A percentile compares a stretch with the other conserved stretches of the same genome.
These are phyloP conservation scores for Ajuga reptans DNA, from an alignment of 305 asterid genomes.

Conservation along the genomic window DNA sequence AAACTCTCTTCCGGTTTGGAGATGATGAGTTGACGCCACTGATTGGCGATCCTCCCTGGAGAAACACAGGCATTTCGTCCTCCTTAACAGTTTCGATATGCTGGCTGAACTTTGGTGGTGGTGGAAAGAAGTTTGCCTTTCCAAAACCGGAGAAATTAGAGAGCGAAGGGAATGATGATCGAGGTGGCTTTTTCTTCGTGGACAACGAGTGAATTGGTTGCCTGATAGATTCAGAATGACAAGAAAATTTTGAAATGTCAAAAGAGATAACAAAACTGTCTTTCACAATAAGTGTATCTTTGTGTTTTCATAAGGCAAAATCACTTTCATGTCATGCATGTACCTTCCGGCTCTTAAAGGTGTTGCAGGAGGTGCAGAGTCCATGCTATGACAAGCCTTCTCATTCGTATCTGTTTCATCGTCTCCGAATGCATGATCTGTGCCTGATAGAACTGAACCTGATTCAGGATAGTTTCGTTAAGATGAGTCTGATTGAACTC, in stretches of 20 bases:
- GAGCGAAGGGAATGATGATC: slow-evolving; percentile 27
- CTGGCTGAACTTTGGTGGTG: slow-evolving; percentile 37
- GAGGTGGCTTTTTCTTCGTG: slow-evolving; percentile 31
- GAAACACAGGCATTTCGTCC: slow-evolving; percentile 49
- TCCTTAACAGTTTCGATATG: slow-evolving; percentile 33
- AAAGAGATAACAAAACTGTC: too few species aligned
- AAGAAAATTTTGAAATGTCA: too few species aligned
- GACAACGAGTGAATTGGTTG: slow-evolving; percentile 25
- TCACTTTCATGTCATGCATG: background rate
- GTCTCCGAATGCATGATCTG: slow-evolving; percentile 33
- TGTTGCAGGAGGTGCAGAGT: slow-evolving; percentile 30
- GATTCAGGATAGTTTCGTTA: slow-evolving; percentile 10
- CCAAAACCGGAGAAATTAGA: slow-evolving; percentile 23
- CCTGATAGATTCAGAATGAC: slow-evolving; percentile 19
- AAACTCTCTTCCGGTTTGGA: slow-evolving; percentile 64
- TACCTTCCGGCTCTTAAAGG: slow-evolving; percentile 36
- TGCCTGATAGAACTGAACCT: slow-evolving; percentile 24
- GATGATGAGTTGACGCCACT: slow-evolving; percentile 45
- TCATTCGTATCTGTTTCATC: slow-evolving; percentile 28
- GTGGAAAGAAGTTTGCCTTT: slow-evolving; percentile 35
- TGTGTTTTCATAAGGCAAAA: too few species aligned
- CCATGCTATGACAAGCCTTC: slow-evolving; percentile 25
- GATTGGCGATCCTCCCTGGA: slow-evolving; percentile 37
- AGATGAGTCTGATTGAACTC: background rate
- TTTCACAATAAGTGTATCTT: too few species aligned